phyloP scores from a whole-genome alignment of 2,329 filamentous ascomycete genomes.

The Colletotrichum godetiae region DNA sequence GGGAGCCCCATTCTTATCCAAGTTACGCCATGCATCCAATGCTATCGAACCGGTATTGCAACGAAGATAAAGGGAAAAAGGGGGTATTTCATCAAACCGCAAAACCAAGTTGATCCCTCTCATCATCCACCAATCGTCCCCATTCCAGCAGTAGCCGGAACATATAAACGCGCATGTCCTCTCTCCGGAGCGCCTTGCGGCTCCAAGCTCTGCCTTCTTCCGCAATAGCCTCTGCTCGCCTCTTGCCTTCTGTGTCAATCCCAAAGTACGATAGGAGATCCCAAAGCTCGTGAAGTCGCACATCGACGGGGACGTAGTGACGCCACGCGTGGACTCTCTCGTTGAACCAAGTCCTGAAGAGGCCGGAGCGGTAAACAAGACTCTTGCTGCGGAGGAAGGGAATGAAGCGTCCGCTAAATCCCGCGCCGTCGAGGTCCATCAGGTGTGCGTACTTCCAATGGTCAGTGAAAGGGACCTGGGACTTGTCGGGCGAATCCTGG shows the following conservation, averaged over 20 bases:
- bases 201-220: constrained; percentile 62
- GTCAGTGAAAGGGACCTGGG: constrained; percentile 45
- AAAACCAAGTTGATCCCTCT: constrained; percentile 52
- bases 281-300: constrained; percentile 40
- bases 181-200: constrained; percentile 66
- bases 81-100: constrained; percentile 20
- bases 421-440: constrained; percentile 68
- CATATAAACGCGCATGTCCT: constrained; percentile 82
- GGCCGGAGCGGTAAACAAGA: constrained; percentile 67
- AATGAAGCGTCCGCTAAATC: constrained; percentile 60
- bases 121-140: constrained; percentile 71
- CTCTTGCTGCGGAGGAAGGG: constrained; percentile 63
- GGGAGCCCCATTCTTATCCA: not conserved
- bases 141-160: constrained; percentile 79
- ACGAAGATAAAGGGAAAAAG: not conserved
- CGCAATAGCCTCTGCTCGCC: constrained; percentile 37
- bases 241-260: constrained; percentile 32
- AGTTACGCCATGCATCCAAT: not conserved
- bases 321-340: constrained; percentile 69
- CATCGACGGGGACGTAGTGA: constrained; percentile 73
- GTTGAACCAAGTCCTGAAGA: constrained; percentile 75
- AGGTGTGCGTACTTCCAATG: constrained; percentile 63
- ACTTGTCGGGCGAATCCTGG: constrained; percentile 36
- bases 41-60: not conserved
- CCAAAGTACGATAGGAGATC: constrained; percentile 38